Conservation (phyloP, 371 early-diverging fungal genomes). For the Actinomucor elegans region DNA sequence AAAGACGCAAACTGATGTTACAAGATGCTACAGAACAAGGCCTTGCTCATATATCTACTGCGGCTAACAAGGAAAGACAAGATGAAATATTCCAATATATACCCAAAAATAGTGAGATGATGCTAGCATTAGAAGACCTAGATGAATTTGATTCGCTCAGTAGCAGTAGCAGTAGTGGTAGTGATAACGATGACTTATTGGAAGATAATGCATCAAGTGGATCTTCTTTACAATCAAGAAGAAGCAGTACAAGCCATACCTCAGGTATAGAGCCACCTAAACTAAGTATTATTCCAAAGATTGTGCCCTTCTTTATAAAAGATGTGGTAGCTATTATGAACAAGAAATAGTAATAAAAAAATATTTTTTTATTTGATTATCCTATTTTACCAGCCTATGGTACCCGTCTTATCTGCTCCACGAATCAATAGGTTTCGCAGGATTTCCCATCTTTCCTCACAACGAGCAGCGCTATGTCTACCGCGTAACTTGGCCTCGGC, state of each 20-base stretch:
- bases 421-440: slow-evolving; percentile 20
- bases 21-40: neutral
- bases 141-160: slow-evolving; percentile 18
- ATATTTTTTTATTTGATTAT: neutral
- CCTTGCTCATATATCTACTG: slow-evolving; percentile 10
- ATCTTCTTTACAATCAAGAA: slow-evolving; percentile 2
- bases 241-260: slow-evolving; percentile 3
- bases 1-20: slow-evolving; percentile 11
- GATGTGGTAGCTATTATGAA: slow-evolving; percentile 4
- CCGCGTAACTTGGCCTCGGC: slow-evolving; percentile 17
- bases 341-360: neutral
- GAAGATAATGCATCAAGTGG: neutral
- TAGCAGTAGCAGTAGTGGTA: slow-evolving; percentile 1
- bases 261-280: slow-evolving; percentile 8
- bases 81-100: slow-evolving; percentile 23
- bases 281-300: slow-evolving; percentile 4
- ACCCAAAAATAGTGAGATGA: slow-evolving; percentile 20
- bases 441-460: slow-evolving; percentile 23
- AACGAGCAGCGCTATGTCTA: slow-evolving; percentile 16
- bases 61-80: slow-evolving; percentile 12
- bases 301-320: slow-evolving; percentile 11
- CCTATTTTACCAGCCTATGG: slow-evolving; percentile 14
- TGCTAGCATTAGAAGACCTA: slow-evolving; percentile 30
- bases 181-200: neutral
- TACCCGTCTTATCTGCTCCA: slow-evolving; percentile 23